Percentiles rank a stretch among this genome's conserved stretches.
These are phyloP conservation scores for Macrolepiota fuliginosa DNA, from an alignment of 768 basidiomycete species.

Conservation along the genomic window DNA sequence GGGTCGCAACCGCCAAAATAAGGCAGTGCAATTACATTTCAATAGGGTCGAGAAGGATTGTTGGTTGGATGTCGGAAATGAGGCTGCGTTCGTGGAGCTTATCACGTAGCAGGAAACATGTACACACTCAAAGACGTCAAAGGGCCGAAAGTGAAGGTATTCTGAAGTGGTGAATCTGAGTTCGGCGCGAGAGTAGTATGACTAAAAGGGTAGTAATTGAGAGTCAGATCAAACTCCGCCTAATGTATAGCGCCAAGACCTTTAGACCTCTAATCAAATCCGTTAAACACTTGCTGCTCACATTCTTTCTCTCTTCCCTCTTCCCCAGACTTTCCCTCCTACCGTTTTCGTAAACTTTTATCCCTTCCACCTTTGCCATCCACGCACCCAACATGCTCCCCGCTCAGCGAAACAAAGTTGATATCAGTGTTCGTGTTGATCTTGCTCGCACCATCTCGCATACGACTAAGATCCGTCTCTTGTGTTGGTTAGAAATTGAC, in stretches of 20 bases:
- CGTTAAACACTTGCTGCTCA: background rate
- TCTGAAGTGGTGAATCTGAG: background rate
- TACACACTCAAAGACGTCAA: background rate
- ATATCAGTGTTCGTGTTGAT: slow-evolving; percentile 73
- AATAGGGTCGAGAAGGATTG: background rate
- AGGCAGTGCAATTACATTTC: background rate
- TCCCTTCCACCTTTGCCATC: slow-evolving; percentile 21
- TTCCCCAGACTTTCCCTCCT: slow-evolving; percentile 11
- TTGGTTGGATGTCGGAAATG: background rate
- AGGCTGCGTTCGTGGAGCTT: background rate
- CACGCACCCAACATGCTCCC: slow-evolving; percentile 57
- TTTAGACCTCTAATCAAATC: slow-evolving; percentile 13
- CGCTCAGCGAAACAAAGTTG: slow-evolving; percentile 85
- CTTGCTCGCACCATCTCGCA: slow-evolving; percentile 4
- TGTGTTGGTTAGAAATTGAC: slow-evolving; percentile 59
- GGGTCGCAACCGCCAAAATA: background rate
- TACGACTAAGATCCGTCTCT: slow-evolving; percentile 17
- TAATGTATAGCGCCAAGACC: slow-evolving; percentile 10
- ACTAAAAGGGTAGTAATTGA: slow-evolving; percentile 9
- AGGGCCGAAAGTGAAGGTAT: background rate
- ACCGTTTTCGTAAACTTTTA: slow-evolving; percentile 18
- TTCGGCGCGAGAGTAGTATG: slow-evolving; percentile 10
- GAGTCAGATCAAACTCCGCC: slow-evolving; percentile 15
- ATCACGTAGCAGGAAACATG: slow-evolving; percentile 2
- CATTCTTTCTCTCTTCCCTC: background rate